phyloP scores from a whole-genome alignment of 768 basidiomycete genomes.

The Boletus vermiculosoides region DNA sequence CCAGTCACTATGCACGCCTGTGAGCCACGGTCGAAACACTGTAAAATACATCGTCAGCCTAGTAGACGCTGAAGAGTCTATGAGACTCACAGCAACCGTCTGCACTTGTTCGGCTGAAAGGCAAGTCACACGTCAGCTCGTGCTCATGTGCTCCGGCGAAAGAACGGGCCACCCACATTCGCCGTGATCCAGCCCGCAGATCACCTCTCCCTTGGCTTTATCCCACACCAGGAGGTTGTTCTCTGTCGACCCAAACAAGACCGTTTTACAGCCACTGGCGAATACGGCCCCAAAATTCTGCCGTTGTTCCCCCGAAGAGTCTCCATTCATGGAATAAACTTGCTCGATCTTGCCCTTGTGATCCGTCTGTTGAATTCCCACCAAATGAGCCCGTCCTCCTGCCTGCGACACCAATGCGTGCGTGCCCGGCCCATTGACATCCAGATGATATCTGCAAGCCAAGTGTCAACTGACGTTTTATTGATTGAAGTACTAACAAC shows the following conservation, averaged over 20 bases:
- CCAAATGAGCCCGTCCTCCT: slow-evolving; percentile 50
- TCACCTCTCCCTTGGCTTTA: slow-evolving; percentile 46
- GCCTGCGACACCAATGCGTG: slow-evolving; percentile 54
- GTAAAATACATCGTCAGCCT: slow-evolving; percentile 28
- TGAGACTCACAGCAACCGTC: slow-evolving; percentile 35
- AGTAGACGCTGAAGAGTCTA: not conserved
- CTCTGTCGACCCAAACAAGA: slow-evolving; percentile 56
- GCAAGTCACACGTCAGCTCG: slow-evolving; percentile 7
- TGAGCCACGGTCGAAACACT: slow-evolving; percentile 48
- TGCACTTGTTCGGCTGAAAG: slow-evolving; percentile 33
- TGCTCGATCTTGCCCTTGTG: slow-evolving; percentile 53
- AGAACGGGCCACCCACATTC: slow-evolving; percentile 42
- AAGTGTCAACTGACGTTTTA: slow-evolving; percentile 9
- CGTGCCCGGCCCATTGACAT: slow-evolving; percentile 46
- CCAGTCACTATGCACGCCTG: slow-evolving; percentile 50
- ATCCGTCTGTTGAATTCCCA: slow-evolving; percentile 49
- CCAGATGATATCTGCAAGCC: slow-evolving; percentile 47
- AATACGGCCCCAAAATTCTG: slow-evolving; percentile 51
- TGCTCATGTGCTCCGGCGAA: not conserved
- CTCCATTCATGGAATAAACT: slow-evolving; percentile 46
- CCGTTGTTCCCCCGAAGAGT: slow-evolving; percentile 29
- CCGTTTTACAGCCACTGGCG: slow-evolving; percentile 48
- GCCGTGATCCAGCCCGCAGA: slow-evolving; percentile 61
- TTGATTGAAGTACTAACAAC: slow-evolving; percentile 17
- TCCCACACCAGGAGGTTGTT: slow-evolving; percentile 65